A percentile compares a stretch with the other conserved stretches of the same genome.
Conservation (phyloP, 225 moss, liverwort and hornwort species). For the Sphagnum tenellum region DNA sequence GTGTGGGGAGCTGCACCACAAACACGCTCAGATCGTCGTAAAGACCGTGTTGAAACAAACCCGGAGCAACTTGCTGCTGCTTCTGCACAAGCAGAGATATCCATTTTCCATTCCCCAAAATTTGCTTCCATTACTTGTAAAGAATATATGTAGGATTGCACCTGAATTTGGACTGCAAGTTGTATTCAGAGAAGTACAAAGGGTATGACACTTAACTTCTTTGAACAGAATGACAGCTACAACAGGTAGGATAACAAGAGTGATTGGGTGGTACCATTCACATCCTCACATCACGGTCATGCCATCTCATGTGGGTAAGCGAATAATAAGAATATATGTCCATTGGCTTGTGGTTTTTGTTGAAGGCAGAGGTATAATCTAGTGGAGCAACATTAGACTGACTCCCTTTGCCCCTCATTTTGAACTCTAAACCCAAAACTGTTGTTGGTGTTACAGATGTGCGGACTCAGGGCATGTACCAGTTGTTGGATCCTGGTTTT, state of each 20-base stretch:
- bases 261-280: conserved; percentile 99
- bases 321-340: no score
- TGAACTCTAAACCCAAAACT: not conserved
- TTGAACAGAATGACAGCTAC: conserved; percentile 65
- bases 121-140: no score
- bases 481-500: conserved; percentile 88
- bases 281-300: conserved; percentile 98
- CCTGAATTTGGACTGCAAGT: not conserved
- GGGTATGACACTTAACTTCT: conserved; percentile 20
- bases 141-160: not conserved
- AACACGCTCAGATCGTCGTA: conserved; percentile 87
- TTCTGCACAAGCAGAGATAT: conserved; percentile 85
- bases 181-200: no score
- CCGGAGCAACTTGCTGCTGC: conserved; percentile 98
- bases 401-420: not conserved
- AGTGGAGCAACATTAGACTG: not conserved
- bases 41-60: conserved; percentile 96
- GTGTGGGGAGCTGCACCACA: conserved; percentile 98
- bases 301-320: conserved; percentile 94
- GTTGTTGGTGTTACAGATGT: conserved; percentile 30
- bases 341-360: no score
- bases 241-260: conserved; percentile 72
- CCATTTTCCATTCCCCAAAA: conserved; percentile 8
- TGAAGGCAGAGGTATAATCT: no score
- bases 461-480: conserved; percentile 95